These are phyloP conservation scores for Conticribra weissflogii DNA, from an alignment of 108 stramenopile genomes.

Conservation along the genomic window DNA sequence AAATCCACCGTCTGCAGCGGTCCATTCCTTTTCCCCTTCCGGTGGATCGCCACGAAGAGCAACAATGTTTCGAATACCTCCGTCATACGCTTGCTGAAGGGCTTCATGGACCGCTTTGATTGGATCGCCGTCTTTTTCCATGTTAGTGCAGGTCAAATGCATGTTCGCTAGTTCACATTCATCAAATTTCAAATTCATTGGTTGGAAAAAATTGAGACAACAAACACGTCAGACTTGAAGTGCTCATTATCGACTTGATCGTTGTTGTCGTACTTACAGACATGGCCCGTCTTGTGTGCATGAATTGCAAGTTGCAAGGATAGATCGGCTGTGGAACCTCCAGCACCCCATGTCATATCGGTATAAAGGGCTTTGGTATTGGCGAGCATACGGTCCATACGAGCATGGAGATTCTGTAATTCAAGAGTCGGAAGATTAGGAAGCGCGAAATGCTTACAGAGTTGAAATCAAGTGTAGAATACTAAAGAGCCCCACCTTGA, in stretches of 20 bases:
- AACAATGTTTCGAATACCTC: slow-evolving; percentile 97
- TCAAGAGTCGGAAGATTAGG: neutral
- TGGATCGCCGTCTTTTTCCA: slow-evolving; percentile 87
- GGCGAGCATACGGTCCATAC: slow-evolving; percentile 91
- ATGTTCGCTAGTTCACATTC: slow-evolving; percentile 87
- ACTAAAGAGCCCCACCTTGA: slow-evolving; percentile 45
- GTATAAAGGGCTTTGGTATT: slow-evolving; percentile 90
- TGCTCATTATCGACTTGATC: too few species aligned
- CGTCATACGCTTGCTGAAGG: slow-evolving; percentile 72
- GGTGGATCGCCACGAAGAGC: slow-evolving; percentile 99
- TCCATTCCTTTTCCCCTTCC: slow-evolving; percentile 96
- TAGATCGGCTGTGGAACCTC: slow-evolving; percentile 97
- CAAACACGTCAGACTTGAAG: too few species aligned
- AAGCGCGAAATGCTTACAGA: too few species aligned
- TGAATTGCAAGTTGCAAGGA: slow-evolving; percentile 90
- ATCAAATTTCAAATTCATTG: too few species aligned
- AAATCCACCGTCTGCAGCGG: slow-evolving; percentile 95
- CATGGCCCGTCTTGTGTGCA: slow-evolving; percentile 86
- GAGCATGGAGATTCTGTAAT: slow-evolving; percentile 85
- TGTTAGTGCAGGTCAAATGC: slow-evolving; percentile 99
- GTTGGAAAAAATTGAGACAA: too few species aligned
- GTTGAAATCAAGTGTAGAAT: too few species aligned
- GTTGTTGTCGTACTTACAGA: slow-evolving; percentile 44
- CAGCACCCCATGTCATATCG: slow-evolving; percentile 99
- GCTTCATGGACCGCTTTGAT: slow-evolving; percentile 87